phyloP scores from a whole-genome alignment of 768 basidiomycete genomes.

The Rhizopogon vesiculosus region DNA sequence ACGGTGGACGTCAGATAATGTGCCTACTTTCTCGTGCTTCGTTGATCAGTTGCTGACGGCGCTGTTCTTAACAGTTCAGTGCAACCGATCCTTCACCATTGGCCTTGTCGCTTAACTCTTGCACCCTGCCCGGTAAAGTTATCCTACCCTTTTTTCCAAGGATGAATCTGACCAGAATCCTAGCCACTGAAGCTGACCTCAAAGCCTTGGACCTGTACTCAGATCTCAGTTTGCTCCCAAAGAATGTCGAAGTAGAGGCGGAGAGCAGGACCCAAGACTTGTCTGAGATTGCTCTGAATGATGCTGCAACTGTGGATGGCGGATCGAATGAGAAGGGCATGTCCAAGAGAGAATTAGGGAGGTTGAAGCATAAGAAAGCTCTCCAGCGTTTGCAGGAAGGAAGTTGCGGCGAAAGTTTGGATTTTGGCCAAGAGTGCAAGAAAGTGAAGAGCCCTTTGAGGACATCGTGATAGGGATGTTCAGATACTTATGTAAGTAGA shows the following conservation, averaged over 20 bases:
- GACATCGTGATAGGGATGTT: too few species aligned
- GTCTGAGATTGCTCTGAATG: constrained; percentile 8
- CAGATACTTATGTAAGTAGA: too few species aligned
- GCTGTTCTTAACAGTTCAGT: constrained; percentile 12
- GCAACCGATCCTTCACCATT: constrained; percentile 24
- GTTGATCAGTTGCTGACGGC: not conserved
- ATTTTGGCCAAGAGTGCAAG: constrained; percentile 10
- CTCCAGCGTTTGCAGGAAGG: constrained; percentile 25
- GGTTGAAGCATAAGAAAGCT: constrained; percentile 48
- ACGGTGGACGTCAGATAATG: constrained; percentile 35
- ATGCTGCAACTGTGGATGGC: constrained; percentile 8
- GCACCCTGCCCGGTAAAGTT: constrained; percentile 41
- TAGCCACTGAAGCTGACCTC: constrained; percentile 48
- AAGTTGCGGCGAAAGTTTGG: not conserved
- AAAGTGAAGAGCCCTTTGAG: constrained; percentile 10
- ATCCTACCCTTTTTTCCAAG: constrained; percentile 5
- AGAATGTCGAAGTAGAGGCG: constrained; percentile 44
- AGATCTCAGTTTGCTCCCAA: constrained; percentile 54
- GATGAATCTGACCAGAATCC: not conserved
- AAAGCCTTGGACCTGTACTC: constrained; percentile 57
- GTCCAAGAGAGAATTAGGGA: constrained; percentile 43
- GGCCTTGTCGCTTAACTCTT: constrained; percentile 42
- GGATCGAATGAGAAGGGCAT: constrained; percentile 21
- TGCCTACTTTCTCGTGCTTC: constrained; percentile 12
- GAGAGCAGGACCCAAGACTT: constrained; percentile 33